These are phyloP conservation scores for Eragrostis nindensis DNA, from an alignment of 176 grass and related monocot genomes.

Conservation along the genomic window DNA sequence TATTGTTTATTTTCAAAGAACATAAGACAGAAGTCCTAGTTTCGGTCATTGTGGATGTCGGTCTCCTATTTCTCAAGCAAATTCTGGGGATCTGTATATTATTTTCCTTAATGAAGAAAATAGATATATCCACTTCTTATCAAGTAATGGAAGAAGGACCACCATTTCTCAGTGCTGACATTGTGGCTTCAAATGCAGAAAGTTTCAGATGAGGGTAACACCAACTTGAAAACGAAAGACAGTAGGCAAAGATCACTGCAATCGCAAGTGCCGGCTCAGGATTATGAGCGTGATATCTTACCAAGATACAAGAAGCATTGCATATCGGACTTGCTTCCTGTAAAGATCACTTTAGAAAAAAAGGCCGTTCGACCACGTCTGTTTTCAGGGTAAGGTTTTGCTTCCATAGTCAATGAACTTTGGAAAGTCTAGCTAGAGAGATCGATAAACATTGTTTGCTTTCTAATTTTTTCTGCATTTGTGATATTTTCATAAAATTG, in stretches of 20 bases:
- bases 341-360: conserved; percentile 57
- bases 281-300: conserved; percentile 85
- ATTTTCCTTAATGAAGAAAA: neutral
- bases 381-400: conserved; percentile 60
- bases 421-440: conserved; percentile 1
- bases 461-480: neutral
- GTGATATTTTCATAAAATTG: neutral
- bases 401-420: neutral
- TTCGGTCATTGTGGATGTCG: neutral
- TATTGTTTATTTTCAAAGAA: neutral
- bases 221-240: conserved; percentile 30
- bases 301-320: conserved; percentile 83
- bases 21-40: neutral
- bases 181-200: conserved; percentile 46
- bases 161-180: neutral
- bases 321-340: conserved; percentile 65
- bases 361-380: conserved; percentile 52
- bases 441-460: neutral
- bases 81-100: neutral
- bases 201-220: conserved; percentile 55
- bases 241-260: conserved; percentile 39
- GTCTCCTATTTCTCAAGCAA: neutral
- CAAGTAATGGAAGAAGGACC: neutral
- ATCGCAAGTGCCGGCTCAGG: conserved; percentile 58
- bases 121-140: neutral